Evolutionary conservation across 176 grass and related monocot species (phyloP), one percentile per base, ranked within the genome.

Genomic region (maize (Zea mays)): DNA sequence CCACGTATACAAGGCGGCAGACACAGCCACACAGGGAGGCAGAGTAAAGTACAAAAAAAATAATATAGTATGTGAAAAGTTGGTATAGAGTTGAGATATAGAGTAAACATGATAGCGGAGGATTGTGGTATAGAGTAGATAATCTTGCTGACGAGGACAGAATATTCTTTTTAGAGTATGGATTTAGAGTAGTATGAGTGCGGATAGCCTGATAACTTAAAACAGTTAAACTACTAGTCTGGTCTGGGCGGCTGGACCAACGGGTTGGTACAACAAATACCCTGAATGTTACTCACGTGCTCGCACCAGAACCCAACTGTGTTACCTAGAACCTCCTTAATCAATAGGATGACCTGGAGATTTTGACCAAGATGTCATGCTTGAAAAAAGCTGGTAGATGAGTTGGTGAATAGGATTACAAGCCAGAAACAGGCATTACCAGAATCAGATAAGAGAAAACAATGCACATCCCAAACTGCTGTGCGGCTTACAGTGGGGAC

Each of bases 331-430:
- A 43, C n/a, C 36, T 43, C 17, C 15, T 4, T 27, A 27, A 27
- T 6, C 40, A 51, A 27, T 8, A 57, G 16, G n/a, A 1, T 59
- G 49, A 21, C 37, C 1, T 6, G 2, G 20, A 42, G 50, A 87
- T 27, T 78, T 72, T 67, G 67, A 78, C 67, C 12, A 60, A 65
- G 13, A 56, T 64, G 62, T 63, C 37, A 34, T 71, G 44, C 37
- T 51, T 54, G 37, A 27, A 27, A 27, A 85, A 80, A 1, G 75
- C 79, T 65, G 83, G 75, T 79, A 15, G 7, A 57, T 11, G 69
- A 48, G 19, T 81, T 54, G 71, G 77, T 70, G 55, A 46, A 72
- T 27, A 19, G 44, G 54, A 85, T 43, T 33, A 42, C 27, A 37
- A 42, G 6, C 38, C 67, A 72, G 2, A 73, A 78, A 17, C 9